phyloP scores from a whole-genome alignment of 176 grass and related monocot genomes.

The Otatea glauca region DNA sequence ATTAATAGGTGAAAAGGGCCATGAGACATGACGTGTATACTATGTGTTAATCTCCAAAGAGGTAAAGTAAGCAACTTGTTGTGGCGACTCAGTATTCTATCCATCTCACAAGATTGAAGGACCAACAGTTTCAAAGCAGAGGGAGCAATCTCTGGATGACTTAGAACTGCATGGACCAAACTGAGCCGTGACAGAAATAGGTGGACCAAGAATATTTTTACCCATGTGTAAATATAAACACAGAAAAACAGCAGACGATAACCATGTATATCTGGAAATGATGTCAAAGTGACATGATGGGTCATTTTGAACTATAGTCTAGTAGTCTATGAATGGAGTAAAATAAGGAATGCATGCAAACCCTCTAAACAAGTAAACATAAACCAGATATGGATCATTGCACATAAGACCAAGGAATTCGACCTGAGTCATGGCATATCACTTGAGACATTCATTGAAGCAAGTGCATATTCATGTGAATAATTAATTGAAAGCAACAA shows the following conservation, averaged over 20 bases:
- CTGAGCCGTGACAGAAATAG: neutral
- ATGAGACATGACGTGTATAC: neutral
- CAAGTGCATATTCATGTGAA: slow-evolving; percentile 10
- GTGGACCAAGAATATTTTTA: neutral
- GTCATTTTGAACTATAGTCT: neutral
- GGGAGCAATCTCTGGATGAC: neutral
- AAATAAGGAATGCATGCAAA: slow-evolving; percentile 22
- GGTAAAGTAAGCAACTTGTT: neutral
- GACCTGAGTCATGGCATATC: neutral
- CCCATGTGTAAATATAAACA: neutral
- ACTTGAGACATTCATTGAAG: slow-evolving; percentile 15
- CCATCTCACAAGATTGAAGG: neutral
- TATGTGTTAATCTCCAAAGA: neutral
- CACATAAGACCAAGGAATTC: neutral
- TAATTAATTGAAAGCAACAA: slow-evolving; percentile 1
- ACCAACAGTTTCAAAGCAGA: slow-evolving; percentile 22
- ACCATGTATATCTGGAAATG: neutral
- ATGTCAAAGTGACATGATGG: neutral
- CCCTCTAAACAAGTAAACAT: neutral
- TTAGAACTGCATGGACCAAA: neutral
- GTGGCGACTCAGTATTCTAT: slow-evolving; percentile 11
- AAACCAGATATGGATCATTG: slow-evolving; percentile 1
- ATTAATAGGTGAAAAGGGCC: neutral
- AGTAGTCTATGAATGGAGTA: neutral
- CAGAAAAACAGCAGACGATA: neutral